Evolutionary conservation across 2,329 filamentous ascomycete genomes (phyloP), one percentile per base, ranked within the genome.

Genomic region (Colletotrichum tanaceti): DNA sequence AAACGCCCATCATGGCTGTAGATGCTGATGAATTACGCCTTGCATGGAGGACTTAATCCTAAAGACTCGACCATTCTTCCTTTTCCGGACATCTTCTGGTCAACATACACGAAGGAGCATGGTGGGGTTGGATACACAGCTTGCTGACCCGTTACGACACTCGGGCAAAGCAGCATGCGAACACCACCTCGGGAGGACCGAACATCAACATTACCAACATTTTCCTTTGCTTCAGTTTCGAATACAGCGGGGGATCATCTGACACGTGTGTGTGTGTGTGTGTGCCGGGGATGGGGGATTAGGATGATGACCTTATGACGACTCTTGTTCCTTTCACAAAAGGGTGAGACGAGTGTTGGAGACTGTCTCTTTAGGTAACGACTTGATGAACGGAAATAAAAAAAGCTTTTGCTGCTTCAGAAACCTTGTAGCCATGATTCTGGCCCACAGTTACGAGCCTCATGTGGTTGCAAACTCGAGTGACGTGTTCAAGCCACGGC

Each of bases 21-120:
- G 77, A 81, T 77, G 80, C 78, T 82, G 76, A 83, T 79, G 80
- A 82, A 78, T 80, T 76, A 82, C 77, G 78, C 76, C 77, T 75
- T 81, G 78, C 80, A 80, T 77, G 76, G 77, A 77, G 77, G 72
- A 70, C 49, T 70, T 73, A 73, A 73, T 75, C 41, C 52, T 64
- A 58, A 63, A 69, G 70, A 70, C 46, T 65, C 53, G 60, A 53
- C 44, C 46, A 52, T 58, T 49, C 52, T 67, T 52, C 59, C 53
- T 72, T 59, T 70, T 70, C 39, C 55, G 44, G 65, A 38, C 32
- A 7, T 58, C 47, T 52, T 49, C 54, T 60, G 41, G 38, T 44
- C 58, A 54, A 70, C 65, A 65, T 60, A 68, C 68, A 68, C 64
- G 68, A 55, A 63, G 69, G 65, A 69, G 46, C 59, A 59, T 28